A percentile compares a stretch with the other conserved stretches of the same genome.
Conservation (phyloP, 345 rosid species). For the Arabidopsis arenosa region DNA sequence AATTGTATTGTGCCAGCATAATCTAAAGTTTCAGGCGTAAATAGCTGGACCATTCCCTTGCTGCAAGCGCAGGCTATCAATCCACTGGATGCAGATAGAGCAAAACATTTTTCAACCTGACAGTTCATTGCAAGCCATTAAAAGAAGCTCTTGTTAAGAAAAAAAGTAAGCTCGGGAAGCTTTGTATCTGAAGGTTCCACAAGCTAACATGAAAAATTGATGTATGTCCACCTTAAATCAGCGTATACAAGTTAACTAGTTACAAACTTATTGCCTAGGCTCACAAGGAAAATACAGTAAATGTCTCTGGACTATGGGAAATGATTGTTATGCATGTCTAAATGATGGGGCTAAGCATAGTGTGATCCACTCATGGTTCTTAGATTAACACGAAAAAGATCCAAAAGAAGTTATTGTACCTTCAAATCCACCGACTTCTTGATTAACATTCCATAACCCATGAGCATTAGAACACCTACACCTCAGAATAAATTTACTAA, state of each 20-base stretch:
- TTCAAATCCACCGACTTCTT: slow-evolving; percentile 64
- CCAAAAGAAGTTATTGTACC: slow-evolving; percentile 46
- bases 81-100: slow-evolving; percentile 64
- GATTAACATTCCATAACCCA: slow-evolving; percentile 54
- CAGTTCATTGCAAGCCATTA: slow-evolving; percentile 33
- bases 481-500: slow-evolving; percentile 30
- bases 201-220: slow-evolving; percentile 2
- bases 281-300: background rate
- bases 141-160: background rate
- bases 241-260: background rate
- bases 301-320: background rate
- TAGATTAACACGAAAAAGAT: slow-evolving; percentile 1
- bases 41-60: slow-evolving; percentile 66
- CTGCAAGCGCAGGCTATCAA: slow-evolving; percentile 84
- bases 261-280: slow-evolving; percentile 4
- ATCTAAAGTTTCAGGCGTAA: slow-evolving; percentile 50
- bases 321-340: background rate
- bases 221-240: background rate
- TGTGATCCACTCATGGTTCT: slow-evolving; percentile 10
- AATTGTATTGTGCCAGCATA: slow-evolving; percentile 58
- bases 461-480: slow-evolving; percentile 69
- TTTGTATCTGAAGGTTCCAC: background rate
- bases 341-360: slow-evolving; percentile 2
- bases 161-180: background rate
- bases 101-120: slow-evolving; percentile 81